Evolutionary conservation across 2,329 filamentous ascomycete genomes (phyloP).

Genomic region (Exophiala mesophila): DNA sequence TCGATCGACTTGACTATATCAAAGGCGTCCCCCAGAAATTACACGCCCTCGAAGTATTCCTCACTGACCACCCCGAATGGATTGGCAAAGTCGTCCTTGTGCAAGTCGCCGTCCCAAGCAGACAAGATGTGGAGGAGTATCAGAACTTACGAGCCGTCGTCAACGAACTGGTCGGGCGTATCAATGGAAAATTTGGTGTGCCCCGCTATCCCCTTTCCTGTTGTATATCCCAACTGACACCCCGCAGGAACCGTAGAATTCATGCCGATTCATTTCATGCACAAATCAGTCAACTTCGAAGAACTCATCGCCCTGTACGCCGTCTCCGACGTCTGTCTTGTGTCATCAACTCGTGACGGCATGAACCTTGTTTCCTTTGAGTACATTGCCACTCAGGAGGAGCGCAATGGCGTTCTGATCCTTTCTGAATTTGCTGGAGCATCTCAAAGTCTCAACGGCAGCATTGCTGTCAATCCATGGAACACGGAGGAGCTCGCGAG

Average conservation of each 20-base stretch:
- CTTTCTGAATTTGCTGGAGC: conserved; percentile 95
- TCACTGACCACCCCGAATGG: conserved; percentile 96
- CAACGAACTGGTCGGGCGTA: conserved; percentile 92
- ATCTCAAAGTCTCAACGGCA: conserved; percentile 88
- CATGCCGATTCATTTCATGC: conserved; percentile 98
- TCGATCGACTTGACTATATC: conserved; percentile 96
- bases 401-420: conserved; percentile 88
- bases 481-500: conserved; percentile 94
- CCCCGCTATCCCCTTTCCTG: conserved; percentile 7
- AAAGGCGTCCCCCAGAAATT: conserved; percentile 98
- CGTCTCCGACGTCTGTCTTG: conserved; percentile 85
- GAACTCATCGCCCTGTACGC: conserved; percentile 92
- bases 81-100: conserved; percentile 95
- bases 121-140: conserved; percentile 96
- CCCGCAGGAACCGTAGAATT: conserved; percentile 78
- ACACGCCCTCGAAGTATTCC: conserved; percentile 91
- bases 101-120: conserved; percentile 89
- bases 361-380: conserved; percentile 99
- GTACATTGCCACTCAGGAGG: conserved; percentile 89
- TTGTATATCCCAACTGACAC: conserved; percentile 15
- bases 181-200: conserved; percentile 86
- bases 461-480: conserved; percentile 95
- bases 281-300: conserved; percentile 91
- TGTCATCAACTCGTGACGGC: conserved; percentile 91
- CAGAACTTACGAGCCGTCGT: conserved; percentile 92